Evolutionary conservation across 768 basidiomycete species (phyloP).

Genomic region (Amanita phalloides): DNA sequence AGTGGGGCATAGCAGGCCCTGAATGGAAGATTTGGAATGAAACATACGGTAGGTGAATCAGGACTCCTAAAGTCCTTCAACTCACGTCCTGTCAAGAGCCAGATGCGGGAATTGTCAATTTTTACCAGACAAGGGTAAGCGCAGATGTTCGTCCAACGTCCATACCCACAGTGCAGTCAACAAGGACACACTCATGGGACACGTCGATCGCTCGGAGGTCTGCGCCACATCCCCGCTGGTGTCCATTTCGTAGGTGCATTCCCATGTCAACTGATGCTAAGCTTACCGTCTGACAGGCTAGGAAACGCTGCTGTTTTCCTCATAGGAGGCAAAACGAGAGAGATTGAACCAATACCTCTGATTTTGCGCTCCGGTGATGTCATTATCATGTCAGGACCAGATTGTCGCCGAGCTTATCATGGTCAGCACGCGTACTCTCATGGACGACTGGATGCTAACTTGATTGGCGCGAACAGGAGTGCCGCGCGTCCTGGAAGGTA

Average conservation of each 20-base stretch:
- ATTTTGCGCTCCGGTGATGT: slow-evolving; percentile 87
- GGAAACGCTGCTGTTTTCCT: slow-evolving; percentile 88
- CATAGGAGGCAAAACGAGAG: slow-evolving; percentile 75
- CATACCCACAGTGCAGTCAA: background rate
- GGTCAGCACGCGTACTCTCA: slow-evolving; percentile 35
- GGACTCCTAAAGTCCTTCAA: background rate
- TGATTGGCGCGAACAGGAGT: slow-evolving; percentile 40
- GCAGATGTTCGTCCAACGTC: background rate
- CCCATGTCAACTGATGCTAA: background rate
- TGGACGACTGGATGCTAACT: background rate
- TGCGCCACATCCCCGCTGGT: slow-evolving; percentile 89
- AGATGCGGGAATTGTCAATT: slow-evolving; percentile 95
- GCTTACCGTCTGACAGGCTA: slow-evolving; percentile 35
- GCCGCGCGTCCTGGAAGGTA: slow-evolving; percentile 77
- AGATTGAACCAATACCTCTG: slow-evolving; percentile 67
- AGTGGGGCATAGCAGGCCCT: slow-evolving; percentile 42
- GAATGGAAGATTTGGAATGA: slow-evolving; percentile 71
- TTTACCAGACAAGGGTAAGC: slow-evolving; percentile 69
- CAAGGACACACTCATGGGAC: slow-evolving; percentile 89
- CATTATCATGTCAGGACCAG: slow-evolving; percentile 85
- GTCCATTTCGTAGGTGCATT: slow-evolving; percentile 73
- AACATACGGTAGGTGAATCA: slow-evolving; percentile 54
- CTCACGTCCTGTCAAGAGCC: slow-evolving; percentile 44
- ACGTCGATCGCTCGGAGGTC: slow-evolving; percentile 95
- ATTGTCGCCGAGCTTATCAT: slow-evolving; percentile 83